Evolutionary conservation across 139 green algal genomes (phyloP).

Genomic region (Limnomonas spitsbergensis): DNA sequence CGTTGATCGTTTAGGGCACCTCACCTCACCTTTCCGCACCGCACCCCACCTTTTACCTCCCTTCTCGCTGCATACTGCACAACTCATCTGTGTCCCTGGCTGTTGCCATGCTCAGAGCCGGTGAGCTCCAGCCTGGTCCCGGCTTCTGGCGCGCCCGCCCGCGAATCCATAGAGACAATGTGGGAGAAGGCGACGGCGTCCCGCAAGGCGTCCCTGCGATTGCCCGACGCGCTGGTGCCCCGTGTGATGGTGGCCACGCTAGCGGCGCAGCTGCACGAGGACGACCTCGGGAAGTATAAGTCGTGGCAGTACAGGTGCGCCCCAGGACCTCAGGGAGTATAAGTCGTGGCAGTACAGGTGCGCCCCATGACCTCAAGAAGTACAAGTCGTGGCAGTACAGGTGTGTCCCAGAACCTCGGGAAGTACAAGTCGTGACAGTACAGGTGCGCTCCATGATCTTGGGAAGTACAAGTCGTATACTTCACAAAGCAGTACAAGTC

Average conservation of each 20-base stretch:
- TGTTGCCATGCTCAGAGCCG: neutral
- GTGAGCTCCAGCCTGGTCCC: neutral
- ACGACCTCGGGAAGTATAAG: neutral
- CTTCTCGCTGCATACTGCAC: neutral
- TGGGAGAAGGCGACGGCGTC: neutral
- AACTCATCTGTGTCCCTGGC: neutral
- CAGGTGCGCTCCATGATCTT: neutral
- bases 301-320: constrained; percentile 11
- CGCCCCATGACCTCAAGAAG: neutral
- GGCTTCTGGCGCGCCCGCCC: too few relatives aligned
- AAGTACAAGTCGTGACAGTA: neutral
- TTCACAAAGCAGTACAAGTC: too few relatives aligned
- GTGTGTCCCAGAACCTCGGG: neutral
- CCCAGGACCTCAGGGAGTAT: neutral
- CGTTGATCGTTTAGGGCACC: neutral
- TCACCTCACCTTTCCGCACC: neutral
- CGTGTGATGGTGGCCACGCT: neutral
- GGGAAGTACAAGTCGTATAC: neutral
- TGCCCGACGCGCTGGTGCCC: neutral
- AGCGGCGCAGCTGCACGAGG: neutral
- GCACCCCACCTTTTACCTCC: neutral
- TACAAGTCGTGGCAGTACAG: neutral
- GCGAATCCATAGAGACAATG: neutral
- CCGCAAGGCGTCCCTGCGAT: neutral
- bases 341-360: neutral